A percentile compares a stretch with the other conserved stretches of the same genome.
Evolutionary conservation across 257 asterid genomes (phyloP).

Genomic region (Anisodus tanguticus): DNA sequence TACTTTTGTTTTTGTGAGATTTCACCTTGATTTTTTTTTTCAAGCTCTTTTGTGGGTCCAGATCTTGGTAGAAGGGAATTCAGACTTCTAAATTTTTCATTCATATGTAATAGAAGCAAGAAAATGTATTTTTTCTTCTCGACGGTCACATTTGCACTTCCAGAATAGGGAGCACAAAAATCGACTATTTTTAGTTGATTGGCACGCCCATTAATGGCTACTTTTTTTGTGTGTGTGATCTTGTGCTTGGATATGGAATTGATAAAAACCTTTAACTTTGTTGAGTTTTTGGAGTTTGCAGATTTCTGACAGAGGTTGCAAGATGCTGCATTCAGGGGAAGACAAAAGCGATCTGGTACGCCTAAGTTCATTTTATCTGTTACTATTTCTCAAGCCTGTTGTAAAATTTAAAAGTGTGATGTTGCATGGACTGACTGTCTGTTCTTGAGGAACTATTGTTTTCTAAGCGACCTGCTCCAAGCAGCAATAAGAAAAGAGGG

Average conservation of each 20-base stretch:
- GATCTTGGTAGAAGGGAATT: slow-evolving; percentile 1
- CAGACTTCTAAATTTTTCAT: not conserved
- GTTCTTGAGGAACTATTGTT: not conserved
- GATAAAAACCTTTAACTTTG: not conserved
- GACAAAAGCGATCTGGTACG: not conserved
- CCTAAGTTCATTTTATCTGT: not conserved
- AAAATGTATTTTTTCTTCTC: not conserved
- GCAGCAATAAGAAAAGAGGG: not conserved
- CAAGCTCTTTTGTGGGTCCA: not conserved
- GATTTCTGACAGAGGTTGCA: not conserved
- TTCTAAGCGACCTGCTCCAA: not conserved
- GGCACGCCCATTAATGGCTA: not conserved
- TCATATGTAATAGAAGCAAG: not conserved
- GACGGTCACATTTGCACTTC: not conserved
- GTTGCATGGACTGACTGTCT: not conserved
- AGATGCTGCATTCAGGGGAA: not conserved
- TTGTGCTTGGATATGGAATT: not conserved
- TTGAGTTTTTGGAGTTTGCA: not conserved
- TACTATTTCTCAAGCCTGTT: not conserved
- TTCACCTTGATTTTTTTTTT: not conserved
- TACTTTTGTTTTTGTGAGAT: not conserved
- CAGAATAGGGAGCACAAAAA: not conserved
- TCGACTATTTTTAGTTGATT: not conserved
- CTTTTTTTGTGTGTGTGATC: not conserved
- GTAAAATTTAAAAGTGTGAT: not conserved